Conservation (phyloP, 2,329 filamentous ascomycete genomes). For the Sarocladium strictum region DNA sequence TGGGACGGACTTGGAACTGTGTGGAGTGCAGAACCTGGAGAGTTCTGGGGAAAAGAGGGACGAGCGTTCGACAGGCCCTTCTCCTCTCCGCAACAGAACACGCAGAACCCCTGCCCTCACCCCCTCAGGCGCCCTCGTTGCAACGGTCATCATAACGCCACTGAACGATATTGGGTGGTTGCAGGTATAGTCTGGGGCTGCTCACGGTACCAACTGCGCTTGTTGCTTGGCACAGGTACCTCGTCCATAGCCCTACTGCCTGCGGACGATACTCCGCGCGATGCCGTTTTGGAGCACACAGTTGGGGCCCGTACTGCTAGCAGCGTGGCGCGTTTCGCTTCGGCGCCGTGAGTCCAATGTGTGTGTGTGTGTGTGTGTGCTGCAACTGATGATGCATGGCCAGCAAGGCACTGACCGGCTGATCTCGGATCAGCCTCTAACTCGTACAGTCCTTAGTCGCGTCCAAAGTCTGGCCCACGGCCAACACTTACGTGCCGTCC, state of each 20-base stretch:
- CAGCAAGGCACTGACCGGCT: background rate
- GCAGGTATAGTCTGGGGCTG: background rate
- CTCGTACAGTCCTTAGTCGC: background rate
- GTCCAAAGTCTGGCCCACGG: background rate
- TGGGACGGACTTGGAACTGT: background rate
- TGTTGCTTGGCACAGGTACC: slow-evolving; percentile 1
- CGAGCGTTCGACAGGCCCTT: background rate
- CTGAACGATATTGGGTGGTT: slow-evolving; percentile 6
- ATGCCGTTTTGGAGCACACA: background rate
- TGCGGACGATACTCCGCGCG: slow-evolving; percentile 4
- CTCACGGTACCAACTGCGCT: background rate
- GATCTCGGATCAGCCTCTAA: slow-evolving; percentile 3
- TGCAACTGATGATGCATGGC: background rate
- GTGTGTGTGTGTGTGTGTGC: background rate
- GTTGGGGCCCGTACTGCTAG: too few relatives aligned
- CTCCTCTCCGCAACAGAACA: background rate
- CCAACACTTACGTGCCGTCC: background rate
- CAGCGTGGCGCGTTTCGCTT: too few relatives aligned
- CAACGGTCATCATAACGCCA: slow-evolving; percentile 5
- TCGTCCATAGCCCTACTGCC: background rate
- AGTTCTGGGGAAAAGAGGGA: slow-evolving; percentile 1
- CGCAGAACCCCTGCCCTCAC: background rate
- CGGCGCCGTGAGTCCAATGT: background rate
- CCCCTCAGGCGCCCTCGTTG: background rate
- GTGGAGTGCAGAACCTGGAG: slow-evolving; percentile 8